A percentile compares a stretch with the other conserved stretches of the same genome.
Evolutionary conservation across 306 rosid genomes (phyloP).

Genomic region (Begonia fuchsioides): DNA sequence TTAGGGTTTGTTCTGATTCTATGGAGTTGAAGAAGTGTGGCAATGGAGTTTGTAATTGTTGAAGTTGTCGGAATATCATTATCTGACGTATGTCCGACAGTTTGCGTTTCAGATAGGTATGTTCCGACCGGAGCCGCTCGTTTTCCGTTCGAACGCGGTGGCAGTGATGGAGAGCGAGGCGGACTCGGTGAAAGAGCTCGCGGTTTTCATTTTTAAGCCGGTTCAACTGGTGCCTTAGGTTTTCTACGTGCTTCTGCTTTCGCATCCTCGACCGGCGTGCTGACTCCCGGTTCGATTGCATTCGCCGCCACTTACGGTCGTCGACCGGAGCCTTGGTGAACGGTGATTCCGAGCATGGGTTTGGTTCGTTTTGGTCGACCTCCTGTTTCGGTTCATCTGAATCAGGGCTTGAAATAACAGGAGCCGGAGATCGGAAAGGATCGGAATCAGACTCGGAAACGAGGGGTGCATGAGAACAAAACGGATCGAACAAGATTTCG

Average conservation of each 20-base stretch:
- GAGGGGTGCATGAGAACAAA: neutral
- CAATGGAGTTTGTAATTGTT: slow-evolving; percentile 1
- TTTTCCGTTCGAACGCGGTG: slow-evolving; percentile 34
- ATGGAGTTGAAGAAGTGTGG: no score
- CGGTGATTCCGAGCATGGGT: neutral
- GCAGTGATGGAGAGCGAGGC: slow-evolving; percentile 20
- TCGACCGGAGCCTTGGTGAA: slow-evolving; percentile 15
- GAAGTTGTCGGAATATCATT: slow-evolving; percentile 41
- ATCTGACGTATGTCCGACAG: slow-evolving; percentile 31
- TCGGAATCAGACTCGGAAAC: slow-evolving; percentile 12
- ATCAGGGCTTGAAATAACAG: slow-evolving; percentile 27
- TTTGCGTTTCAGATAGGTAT: slow-evolving; percentile 26
- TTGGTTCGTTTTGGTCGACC: neutral
- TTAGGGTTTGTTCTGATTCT: no score
- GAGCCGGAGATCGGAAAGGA: slow-evolving; percentile 7
- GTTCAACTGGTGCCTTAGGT: slow-evolving; percentile 59
- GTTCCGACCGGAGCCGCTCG: slow-evolving; percentile 39
- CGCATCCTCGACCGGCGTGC: slow-evolving; percentile 86
- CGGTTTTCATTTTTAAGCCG: slow-evolving; percentile 42
- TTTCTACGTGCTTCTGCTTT: slow-evolving; percentile 70
- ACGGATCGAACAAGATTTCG: slow-evolving; percentile 10
- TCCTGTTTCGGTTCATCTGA: slow-evolving; percentile 9
- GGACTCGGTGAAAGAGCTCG: slow-evolving; percentile 40
- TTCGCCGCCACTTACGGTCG: slow-evolving; percentile 55
- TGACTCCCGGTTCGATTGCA: slow-evolving; percentile 83